Percentiles rank a stretch among this genome's conserved stretches.
Evolutionary conservation across 75 land plant genomes (phyloP).

Genomic region (Gnetum montanum): DNA sequence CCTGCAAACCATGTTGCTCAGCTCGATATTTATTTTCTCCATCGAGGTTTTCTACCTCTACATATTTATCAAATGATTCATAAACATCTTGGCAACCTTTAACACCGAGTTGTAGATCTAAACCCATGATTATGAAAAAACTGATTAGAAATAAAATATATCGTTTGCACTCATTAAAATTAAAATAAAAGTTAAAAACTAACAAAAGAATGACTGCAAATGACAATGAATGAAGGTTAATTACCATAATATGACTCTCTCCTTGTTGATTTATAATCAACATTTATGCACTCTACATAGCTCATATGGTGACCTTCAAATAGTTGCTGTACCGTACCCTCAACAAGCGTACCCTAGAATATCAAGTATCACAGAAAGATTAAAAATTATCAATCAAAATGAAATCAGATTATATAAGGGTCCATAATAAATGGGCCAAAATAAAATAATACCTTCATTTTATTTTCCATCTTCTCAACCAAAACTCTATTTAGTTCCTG

Average conservation of each 20-base stretch:
- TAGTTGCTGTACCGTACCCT: conserved; percentile 87
- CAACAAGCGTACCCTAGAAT: conserved; percentile 88
- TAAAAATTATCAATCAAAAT: conserved; percentile 5
- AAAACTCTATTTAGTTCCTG: conserved; percentile 94
- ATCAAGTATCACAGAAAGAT: conserved; percentile 7
- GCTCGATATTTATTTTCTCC: conserved; percentile 98
- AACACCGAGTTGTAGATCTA: conserved; percentile 95
- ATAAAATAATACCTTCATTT: conserved; percentile 74
- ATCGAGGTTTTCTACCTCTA: conserved; percentile 85
- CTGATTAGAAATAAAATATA: not conserved
- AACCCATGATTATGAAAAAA: not conserved
- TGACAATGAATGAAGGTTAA: not conserved
- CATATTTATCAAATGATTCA: conserved; percentile 96
- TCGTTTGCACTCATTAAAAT: not conserved
- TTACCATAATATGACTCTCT: conserved; percentile 96
- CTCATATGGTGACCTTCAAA: conserved; percentile 98
- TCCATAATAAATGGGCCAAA: too few species aligned
- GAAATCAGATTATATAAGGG: too few species aligned
- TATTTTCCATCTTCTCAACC: conserved; percentile 93
- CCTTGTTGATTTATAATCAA: conserved; percentile 90
- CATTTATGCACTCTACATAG: conserved; percentile 94
- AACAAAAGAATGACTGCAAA: not conserved
- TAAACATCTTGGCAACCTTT: conserved; percentile 93
- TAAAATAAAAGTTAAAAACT: not conserved
- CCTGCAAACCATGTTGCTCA: conserved; percentile 86